Conservation (phyloP, 306 rosid genomes). For the Amphicarpaea edgeworthii region DNA sequence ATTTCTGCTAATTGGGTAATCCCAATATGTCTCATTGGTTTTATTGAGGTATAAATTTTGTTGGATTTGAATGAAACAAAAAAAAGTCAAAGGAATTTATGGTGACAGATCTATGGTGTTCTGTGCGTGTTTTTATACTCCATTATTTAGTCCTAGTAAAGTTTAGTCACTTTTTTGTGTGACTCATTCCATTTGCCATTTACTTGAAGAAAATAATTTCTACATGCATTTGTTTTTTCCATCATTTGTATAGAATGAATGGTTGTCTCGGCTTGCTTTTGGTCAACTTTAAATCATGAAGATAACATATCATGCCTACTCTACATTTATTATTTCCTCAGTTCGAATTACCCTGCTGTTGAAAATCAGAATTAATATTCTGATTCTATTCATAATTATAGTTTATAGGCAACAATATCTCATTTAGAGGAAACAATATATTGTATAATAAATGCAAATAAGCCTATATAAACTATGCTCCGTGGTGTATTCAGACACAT, state of each 20-base stretch:
- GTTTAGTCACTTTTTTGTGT: conserved; percentile 28
- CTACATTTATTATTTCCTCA: conserved; percentile 46
- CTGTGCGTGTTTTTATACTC: conserved; percentile 32
- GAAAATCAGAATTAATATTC: too few relatives aligned
- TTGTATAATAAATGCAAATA: too few relatives aligned
- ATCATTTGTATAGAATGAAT: conserved; percentile 20
- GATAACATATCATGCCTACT: conserved; percentile 38
- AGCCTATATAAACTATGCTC: too few relatives aligned
- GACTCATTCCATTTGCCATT: conserved; percentile 9
- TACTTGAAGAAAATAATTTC: background rate
- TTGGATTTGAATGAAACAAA: conserved; percentile 15
- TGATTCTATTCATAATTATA: too few relatives aligned
- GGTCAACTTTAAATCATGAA: conserved; percentile 26
- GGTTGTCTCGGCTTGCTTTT: conserved; percentile 14
- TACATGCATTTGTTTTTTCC: conserved; percentile 21
- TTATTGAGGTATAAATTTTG: conserved; percentile 22
- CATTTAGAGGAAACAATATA: too few relatives aligned
- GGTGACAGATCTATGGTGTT: conserved; percentile 10
- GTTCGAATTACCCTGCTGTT: conserved; percentile 67
- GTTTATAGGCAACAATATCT: too few relatives aligned
- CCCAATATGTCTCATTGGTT: conserved; percentile 21
- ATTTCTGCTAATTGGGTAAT: conserved; percentile 37
- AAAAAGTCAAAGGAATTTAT: conserved; percentile 13
- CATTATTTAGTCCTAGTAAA: conserved; percentile 12
- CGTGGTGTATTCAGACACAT: too few relatives aligned